A percentile compares a stretch with the other conserved stretches of the same genome.
phyloP scores from a whole-genome alignment of 139 green algal genomes.

The Tetraselmis chui region DNA sequence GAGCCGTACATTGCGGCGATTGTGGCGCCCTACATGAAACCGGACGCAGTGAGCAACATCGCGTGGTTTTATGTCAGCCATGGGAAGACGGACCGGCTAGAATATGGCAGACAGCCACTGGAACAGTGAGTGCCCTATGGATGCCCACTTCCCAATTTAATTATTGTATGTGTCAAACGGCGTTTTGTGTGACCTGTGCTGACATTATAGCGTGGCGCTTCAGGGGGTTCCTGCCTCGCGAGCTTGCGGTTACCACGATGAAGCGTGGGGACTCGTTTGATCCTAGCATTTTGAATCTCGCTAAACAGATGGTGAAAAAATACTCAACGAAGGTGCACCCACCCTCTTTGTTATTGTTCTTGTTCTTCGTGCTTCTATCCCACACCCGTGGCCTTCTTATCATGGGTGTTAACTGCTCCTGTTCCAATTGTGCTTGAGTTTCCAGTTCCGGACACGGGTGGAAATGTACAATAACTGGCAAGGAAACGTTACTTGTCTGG shows the following conservation, averaged over 20 bases:
- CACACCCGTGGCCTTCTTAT: too few relatives aligned
- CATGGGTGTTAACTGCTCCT: too few relatives aligned
- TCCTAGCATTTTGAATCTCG: not conserved
- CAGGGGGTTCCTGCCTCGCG: not conserved
- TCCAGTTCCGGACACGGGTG: not conserved
- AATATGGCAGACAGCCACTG: not conserved
- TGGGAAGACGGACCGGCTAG: not conserved
- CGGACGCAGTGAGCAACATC: slow-evolving; percentile 26
- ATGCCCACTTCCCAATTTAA: too few relatives aligned
- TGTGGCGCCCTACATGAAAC: slow-evolving; percentile 57
- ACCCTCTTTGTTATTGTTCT: too few relatives aligned
- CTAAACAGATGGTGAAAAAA: not conserved
- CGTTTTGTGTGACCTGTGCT: not conserved
- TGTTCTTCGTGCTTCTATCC: too few relatives aligned
- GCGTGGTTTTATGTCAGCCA: slow-evolving; percentile 64
- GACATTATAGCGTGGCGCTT: not conserved
- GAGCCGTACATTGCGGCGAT: slow-evolving; percentile 62
- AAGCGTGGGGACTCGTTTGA: not conserved
- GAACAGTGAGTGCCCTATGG: not conserved
- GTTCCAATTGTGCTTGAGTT: not conserved
- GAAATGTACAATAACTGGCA: slow-evolving; percentile 8
- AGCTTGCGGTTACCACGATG: not conserved
- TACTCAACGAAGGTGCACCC: not conserved
- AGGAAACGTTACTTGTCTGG: not conserved
- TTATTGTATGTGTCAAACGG: too few relatives aligned